Evolutionary conservation across 75 land plant genomes (phyloP).

Genomic region (Cupressus sempervirens): DNA sequence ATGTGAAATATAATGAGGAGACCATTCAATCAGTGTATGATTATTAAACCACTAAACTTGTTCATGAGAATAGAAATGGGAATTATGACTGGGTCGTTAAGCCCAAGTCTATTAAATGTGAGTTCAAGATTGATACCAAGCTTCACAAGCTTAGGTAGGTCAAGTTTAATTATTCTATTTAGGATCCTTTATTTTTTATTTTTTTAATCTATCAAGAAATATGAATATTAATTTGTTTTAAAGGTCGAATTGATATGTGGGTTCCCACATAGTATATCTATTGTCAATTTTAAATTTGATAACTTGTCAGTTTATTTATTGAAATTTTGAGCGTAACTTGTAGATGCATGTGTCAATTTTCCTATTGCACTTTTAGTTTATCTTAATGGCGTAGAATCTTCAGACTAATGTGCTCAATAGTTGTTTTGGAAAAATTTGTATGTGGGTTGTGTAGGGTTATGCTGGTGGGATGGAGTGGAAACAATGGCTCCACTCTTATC

Average conservation of each 20-base stretch:
- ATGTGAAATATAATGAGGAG: slow-evolving; percentile 75
- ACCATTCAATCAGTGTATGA: slow-evolving; percentile 66
- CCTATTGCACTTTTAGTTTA: not conserved
- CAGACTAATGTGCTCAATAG: not conserved
- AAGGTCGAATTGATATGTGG: not conserved
- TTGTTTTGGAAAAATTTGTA: not conserved
- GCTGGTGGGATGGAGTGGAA: slow-evolving; percentile 99
- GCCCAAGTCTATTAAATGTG: slow-evolving; percentile 77
- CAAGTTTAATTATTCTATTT: not conserved
- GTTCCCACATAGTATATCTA: too few relatives aligned
- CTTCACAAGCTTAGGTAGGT: slow-evolving; percentile 89
- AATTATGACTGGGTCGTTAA: slow-evolving; percentile 81
- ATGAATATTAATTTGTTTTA: not conserved
- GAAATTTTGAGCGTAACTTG: not conserved
- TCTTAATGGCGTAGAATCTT: not conserved
- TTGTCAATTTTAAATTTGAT: too few relatives aligned
- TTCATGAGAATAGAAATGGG: slow-evolving; percentile 71
- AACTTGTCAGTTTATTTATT: not conserved
- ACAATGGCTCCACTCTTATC: slow-evolving; percentile 92
- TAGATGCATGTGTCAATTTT: not conserved
- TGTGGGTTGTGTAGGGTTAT: slow-evolving; percentile 41
- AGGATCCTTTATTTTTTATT: too few relatives aligned
- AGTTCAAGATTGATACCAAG: slow-evolving; percentile 67
- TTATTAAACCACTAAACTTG: slow-evolving; percentile 87
- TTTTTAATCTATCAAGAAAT: not conserved